phyloP scores from a whole-genome alignment of 202 grass and related monocot genomes.

The Dendrocalamus latiflorus region DNA sequence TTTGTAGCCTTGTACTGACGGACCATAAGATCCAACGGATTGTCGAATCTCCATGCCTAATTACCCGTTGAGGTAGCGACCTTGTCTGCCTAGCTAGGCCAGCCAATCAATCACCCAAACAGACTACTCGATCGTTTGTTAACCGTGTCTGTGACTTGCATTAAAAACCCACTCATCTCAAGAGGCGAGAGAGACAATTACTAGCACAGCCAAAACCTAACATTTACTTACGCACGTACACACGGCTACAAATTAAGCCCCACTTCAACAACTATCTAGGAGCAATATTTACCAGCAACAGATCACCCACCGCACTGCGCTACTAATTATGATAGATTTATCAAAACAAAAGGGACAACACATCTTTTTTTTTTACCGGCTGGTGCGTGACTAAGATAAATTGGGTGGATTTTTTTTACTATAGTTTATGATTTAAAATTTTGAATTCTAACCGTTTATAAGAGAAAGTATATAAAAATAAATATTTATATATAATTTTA shows the following conservation, averaged over 20 bases:
- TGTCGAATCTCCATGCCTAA: conserved; percentile 17
- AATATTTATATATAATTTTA: too few species aligned
- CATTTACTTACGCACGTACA: neutral
- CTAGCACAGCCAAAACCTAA: neutral
- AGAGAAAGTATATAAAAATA: accelerated
- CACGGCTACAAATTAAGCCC: neutral
- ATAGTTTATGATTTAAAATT: too few species aligned
- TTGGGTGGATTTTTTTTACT: too few species aligned
- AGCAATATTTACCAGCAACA: neutral
- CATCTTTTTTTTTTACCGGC: neutral
- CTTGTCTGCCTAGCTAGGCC: neutral
- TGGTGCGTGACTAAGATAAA: neutral
- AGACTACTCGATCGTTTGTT: neutral
- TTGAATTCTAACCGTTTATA: too few species aligned
- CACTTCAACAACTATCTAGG: neutral
- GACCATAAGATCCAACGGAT: conserved; percentile 34
- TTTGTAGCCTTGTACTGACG: neutral
- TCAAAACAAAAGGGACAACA: neutral
- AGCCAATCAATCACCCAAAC: neutral
- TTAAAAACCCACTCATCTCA: too few species aligned
- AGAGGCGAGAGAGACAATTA: too few species aligned
- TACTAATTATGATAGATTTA: neutral
- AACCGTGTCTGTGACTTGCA: too few species aligned
- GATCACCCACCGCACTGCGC: neutral
- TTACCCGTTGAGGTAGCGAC: neutral